Evolutionary conservation across 345 rosid species (phyloP), one percentile per base, ranked within the genome.

Genomic region (Angophora floribunda): DNA sequence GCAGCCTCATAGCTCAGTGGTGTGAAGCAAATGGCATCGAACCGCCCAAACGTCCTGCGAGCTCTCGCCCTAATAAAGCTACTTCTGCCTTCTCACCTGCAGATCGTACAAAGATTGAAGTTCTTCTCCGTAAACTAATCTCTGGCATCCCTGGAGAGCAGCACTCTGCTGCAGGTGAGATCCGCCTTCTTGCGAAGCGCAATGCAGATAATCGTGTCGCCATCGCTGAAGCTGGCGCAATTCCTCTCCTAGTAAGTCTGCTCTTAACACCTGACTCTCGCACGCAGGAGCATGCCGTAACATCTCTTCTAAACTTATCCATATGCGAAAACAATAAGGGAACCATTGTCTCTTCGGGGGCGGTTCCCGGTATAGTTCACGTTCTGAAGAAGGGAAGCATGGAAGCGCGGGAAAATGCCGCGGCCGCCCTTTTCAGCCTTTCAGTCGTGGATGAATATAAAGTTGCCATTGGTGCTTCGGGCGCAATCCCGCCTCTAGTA

Each of bases 1-100:
- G 99, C 53, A 98, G 99, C 91, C 98, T 98, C 88, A 97, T 98
- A 92, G 97, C 98, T 51, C 99, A 98, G 89, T 98, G 99, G 99
- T 97, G 99, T 45, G 99, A 96, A 89, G 94, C 97, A 87, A 95
- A 98, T 88, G 97, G 95, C 85, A 93, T 98, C 6, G 97, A 98
- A 91, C 94, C 97, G 78, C 99, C 99, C 49, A 95, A 95, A 93
- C 94, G 96, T 50, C 95, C 97, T 19, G 92, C 96, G 85, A 95
- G 92, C 91, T 93, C 95, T 75, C 92, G 90, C 90, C 93, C 97
- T 24, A 93, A 89, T 89, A 97, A 93, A 91, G 89, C 91, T 28
- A 90, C 95, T 86, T 94, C 97, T 70, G 89, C 96, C 80, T 95
- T 92, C 55, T 94, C 98, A 32, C 95, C 97, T 85, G 96, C 97